Conservation (phyloP, 106 monocot genomes). For the Allium fistulosum region DNA sequence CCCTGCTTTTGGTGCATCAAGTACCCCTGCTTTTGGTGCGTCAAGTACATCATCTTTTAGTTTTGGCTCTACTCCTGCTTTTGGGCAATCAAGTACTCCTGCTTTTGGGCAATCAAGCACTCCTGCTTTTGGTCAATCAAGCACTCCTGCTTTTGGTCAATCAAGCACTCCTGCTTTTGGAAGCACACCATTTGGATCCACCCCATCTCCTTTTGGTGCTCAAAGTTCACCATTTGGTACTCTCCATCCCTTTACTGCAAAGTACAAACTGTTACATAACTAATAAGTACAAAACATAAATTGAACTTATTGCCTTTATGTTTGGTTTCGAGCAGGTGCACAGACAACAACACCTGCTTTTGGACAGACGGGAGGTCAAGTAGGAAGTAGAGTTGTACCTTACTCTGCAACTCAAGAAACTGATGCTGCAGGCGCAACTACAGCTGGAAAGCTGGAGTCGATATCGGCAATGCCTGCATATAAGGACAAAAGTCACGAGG, state of each 20-base stretch:
- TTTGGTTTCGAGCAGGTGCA: constrained; percentile 31
- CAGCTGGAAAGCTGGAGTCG: constrained; percentile 85
- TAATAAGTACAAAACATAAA: background rate
- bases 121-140: constrained; percentile 21
- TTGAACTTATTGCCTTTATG: background rate
- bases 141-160: constrained; percentile 44
- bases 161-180: constrained; percentile 49
- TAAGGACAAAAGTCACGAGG: constrained; percentile 95
- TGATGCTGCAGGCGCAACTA: constrained; percentile 42
- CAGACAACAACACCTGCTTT: constrained; percentile 67
- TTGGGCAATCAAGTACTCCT: constrained; percentile 13
- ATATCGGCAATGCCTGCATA: constrained; percentile 96
- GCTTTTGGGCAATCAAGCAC: constrained; percentile 12
- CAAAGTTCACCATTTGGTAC: constrained; percentile 75
- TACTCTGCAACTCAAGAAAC: constrained; percentile 61
- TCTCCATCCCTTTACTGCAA: background rate
- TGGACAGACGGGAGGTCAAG: constrained; percentile 23
- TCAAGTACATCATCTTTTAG: constrained; percentile 43
- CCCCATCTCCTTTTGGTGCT: constrained; percentile 51
- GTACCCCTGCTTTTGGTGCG: constrained; percentile 19
- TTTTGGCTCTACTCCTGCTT: constrained; percentile 19
- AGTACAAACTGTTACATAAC: no score
- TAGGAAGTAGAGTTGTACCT: constrained; percentile 62
- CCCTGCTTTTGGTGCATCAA: constrained; percentile 20
- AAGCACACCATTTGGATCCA: constrained; percentile 57